Percentiles rank a stretch among this genome's conserved stretches.
These are phyloP conservation scores for Thelephora ganbajun DNA, from an alignment of 768 basidiomycete species.

Conservation along the genomic window DNA sequence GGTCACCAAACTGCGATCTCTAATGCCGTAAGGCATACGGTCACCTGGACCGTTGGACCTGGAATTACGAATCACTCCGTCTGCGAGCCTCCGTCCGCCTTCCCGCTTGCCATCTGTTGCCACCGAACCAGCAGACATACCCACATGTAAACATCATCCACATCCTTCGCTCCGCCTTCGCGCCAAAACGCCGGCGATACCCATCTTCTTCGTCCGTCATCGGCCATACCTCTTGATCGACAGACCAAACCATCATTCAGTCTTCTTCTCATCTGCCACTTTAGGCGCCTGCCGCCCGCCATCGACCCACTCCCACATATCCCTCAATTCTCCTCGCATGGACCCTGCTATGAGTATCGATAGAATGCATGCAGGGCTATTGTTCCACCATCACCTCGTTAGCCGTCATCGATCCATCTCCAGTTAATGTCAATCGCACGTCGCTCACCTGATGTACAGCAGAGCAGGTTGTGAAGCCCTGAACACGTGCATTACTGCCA, in stretches of 20 bases:
- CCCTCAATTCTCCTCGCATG: slow-evolving; percentile 51
- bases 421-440: too few relatives aligned
- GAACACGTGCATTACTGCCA: slow-evolving; percentile 74
- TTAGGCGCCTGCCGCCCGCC: slow-evolving; percentile 1
- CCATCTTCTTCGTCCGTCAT: too few relatives aligned
- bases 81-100: too few relatives aligned
- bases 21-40: too few relatives aligned
- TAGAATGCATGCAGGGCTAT: slow-evolving; percentile 63
- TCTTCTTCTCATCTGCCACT: slow-evolving; percentile 8
- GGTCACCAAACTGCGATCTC: too few relatives aligned
- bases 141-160: too few relatives aligned
- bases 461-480: slow-evolving; percentile 79
- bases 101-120: too few relatives aligned
- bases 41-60: too few relatives aligned
- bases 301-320: slow-evolving; percentile 50
- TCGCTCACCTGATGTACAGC: slow-evolving; percentile 69
- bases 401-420: neutral
- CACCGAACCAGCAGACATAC: too few relatives aligned
- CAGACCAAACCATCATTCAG: neutral
- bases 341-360: slow-evolving; percentile 49
- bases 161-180: too few relatives aligned
- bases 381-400: slow-evolving; percentile 1
- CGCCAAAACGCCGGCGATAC: too few relatives aligned
- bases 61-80: too few relatives aligned
- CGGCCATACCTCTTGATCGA: neutral